Base-by-base conservation (phyloP, 1,139 yeast genomes). In the Kodamaea anthophila region DNA sequence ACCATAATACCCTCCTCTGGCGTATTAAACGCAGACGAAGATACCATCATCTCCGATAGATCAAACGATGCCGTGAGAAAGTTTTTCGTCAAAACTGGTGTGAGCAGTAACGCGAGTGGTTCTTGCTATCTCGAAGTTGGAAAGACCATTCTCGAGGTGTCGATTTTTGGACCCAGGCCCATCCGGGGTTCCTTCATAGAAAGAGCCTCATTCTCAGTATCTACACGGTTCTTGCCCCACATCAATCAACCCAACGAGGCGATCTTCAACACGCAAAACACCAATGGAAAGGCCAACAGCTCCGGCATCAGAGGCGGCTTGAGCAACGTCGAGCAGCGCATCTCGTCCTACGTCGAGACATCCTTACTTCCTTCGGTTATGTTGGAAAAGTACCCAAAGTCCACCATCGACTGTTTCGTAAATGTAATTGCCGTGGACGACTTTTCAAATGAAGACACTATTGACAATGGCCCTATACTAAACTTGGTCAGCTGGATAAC, bases 101-200 rank as follows among this genome's bases (percentile, higher is more conserved):
- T 59, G 15, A 74, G 82, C 13, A 70, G 74, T 23, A 84, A 83
- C 42, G 81, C 91, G 26, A 81, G 79, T 46, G 97, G 97, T 2
- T 85, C 95, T 7, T 72, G 93, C 9, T 83, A 80, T 44, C 51
- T 85, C 21, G 96, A 88, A 52, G 65, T 71, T 9, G 81, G 73
- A 10, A 70, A 69, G 30, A 72, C 75, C 18, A 66, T 77, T 23
- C 58, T 87, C 5, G 76, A 81, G 37, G 79, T 80, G 2, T 70
- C 87, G 2, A 80, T 88, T 1, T 85, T 80, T 53, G 97, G 96
- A 0, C 96, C 97, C 8, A 69, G 91, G 41, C 96, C 96, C 5
- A 77, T 83, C 28, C 65, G 85, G 38, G 87, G 88, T 1, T 72
- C 85, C 2, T 84, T 83, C 50, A 66, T 76, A 19, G 77, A 80